A percentile compares a stretch with the other conserved stretches of the same genome.
These are phyloP conservation scores for Xylaria telfairii DNA, from an alignment of 495 filamentous ascomycete species.

Conservation along the genomic window DNA sequence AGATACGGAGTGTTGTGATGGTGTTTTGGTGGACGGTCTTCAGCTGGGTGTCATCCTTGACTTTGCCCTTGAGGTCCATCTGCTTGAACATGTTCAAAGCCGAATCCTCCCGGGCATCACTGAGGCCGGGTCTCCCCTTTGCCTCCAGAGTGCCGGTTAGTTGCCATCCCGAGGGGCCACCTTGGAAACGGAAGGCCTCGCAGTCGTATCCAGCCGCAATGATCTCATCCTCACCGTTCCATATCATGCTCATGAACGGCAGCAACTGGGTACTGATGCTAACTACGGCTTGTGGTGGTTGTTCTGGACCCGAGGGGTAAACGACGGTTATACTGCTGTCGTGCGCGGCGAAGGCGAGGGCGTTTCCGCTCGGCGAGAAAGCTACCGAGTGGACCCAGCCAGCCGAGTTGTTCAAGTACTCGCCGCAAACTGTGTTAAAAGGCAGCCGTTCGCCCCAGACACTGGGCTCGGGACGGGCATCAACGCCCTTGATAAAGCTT, in stretches of 20 bases:
- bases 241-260: constrained; percentile 89
- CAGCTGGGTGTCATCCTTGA: constrained; percentile 85
- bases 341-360: constrained; percentile 88
- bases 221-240: constrained; percentile 91
- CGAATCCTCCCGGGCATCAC: constrained; percentile 62
- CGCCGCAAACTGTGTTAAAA: constrained; percentile 97
- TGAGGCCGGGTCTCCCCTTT: constrained; percentile 66
- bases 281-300: constrained; percentile 85
- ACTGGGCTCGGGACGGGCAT: constrained; percentile 82
- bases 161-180: constrained; percentile 84
- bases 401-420: constrained; percentile 91
- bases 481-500: constrained; percentile 92
- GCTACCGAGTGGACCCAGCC: constrained; percentile 93
- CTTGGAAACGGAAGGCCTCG: constrained; percentile 88
- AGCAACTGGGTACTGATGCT: constrained; percentile 87
- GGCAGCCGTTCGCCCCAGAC: constrained; percentile 95
- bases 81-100: constrained; percentile 99
- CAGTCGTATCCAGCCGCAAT: constrained; percentile 97
- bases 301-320: constrained; percentile 90
- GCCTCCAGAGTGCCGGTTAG: constrained; percentile 84
- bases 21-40: constrained; percentile 98
- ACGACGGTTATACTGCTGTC: constrained; percentile 96
- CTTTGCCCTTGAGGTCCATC: constrained; percentile 96
- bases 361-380: constrained; percentile 91
- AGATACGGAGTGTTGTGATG: constrained; percentile 80